Base-by-base conservation (phyloP, 306 rosid genomes). In the Psophocarpus tetragonolobus region DNA sequence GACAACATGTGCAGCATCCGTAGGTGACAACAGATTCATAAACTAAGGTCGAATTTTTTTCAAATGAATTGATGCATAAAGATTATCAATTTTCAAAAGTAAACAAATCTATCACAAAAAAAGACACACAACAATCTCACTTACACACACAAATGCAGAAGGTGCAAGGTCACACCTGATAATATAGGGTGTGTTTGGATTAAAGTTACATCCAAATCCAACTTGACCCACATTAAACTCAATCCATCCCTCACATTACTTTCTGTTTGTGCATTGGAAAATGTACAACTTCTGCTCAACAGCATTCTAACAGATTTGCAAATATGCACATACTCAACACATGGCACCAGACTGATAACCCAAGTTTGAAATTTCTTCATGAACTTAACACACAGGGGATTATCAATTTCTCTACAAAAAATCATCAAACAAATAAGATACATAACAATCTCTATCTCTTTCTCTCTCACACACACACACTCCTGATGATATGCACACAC, bases 71-170 rank as follows among this genome's bases (percentile, higher is more conserved):
- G 26, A 24, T 29, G 72, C 72, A 74, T 9, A 6, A 63, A 11
- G 38, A 71, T 27, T 54, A 44, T 30, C 70, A 54, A 42, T 7
- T 21, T 53, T 32, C 71, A 54, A 74, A 74, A 74, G 45, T 27
- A 74, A 74, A 68, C 33, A 8, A 53, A 44, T 33, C 33, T 54
- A 73, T 30, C 42, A 35, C 63, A 64, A 4, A 51, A 51, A 32
- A 68, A n/a, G 33, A 48, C 35, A 48, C 38, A 47, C 35, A 50
- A 39, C 53, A 23, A 47, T 26, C 69, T 6, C 32, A 8, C 36
- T 26, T 12, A 1, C 39, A 60, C 39, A 7, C 4, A 8, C 3
- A 20, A 3, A 3, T 1, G 27, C 18, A 4, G 17, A 29, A 50
- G 24, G 57, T 20, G 14, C 18, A 12, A 1, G 20, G 36, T 12